Evolutionary conservation across 768 basidiomycete species (phyloP), one percentile per base, ranked within the genome.

Genomic region (Agrocybe praecox): DNA sequence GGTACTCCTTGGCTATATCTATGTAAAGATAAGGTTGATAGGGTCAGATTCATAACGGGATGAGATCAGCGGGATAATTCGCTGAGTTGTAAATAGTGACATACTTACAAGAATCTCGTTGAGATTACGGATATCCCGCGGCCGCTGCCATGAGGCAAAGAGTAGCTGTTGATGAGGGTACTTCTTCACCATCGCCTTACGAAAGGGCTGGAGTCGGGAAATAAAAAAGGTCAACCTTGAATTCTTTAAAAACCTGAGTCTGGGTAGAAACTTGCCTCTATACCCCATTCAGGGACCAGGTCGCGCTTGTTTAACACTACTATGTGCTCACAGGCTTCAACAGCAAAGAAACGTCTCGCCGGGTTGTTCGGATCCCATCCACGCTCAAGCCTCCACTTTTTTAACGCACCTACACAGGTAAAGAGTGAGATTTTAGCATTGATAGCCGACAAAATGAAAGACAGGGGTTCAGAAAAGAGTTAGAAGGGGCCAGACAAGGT

Each of bases 281-380:
- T 81, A 33, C 94, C 95, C 86, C 91, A 91, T 64, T 83, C 79
- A 42, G 95, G 86, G 9, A 96, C 94, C 51, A 98, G 78, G 74
- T 98, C 97, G 42, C 90, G 83, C 76, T 98, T 98, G 66, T 93
- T 96, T 60, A 98, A 81, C 11, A 98, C 91, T 44, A 99, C 85
- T 32, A 98, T 81, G 54, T 90, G 89, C 72, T 96, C 91, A 65
- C 92, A 92, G 49, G 85, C 74, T 57, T 71, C 68, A 51, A 72
- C 65, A 56, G 74, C 71, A 46, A 77, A 64, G 42, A 76, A 71
- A 53, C 77, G 74, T 50, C 74, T 70, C 26, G 68, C 65, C 34
- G 71, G 75, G 55, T 77, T 67, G 60, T 74, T 74, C 51, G 76
- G 69, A 66, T 78, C 76, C 77, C 80, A 80, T n/a, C 87, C 85